A percentile compares a stretch with the other conserved stretches of the same genome.
Evolutionary conservation across 495 filamentous ascomycete genomes (phyloP).

Genomic region (Umbilicaria muhlenbergii): DNA sequence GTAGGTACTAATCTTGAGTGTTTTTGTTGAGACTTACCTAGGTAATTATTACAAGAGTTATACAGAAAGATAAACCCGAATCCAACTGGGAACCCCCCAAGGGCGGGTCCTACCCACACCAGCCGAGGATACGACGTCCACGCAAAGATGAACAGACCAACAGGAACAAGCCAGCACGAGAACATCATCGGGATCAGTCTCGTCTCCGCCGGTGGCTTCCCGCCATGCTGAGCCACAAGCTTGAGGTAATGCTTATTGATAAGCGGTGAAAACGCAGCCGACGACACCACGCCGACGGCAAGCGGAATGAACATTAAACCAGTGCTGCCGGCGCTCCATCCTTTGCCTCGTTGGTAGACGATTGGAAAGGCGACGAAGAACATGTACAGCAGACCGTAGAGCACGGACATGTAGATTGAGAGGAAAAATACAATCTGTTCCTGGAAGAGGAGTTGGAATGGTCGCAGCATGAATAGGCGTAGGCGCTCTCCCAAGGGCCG

Average conservation of each 20-base stretch:
- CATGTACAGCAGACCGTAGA: conserved; percentile 73
- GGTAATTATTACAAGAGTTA: conserved; percentile 72
- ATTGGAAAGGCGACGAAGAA: conserved; percentile 71
- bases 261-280: conserved; percentile 48
- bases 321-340: conserved; percentile 51
- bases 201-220: conserved; percentile 55
- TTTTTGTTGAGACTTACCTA: no score
- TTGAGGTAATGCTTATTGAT: conserved; percentile 67
- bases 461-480: no score
- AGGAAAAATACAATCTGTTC: no score
- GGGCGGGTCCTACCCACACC: conserved; percentile 52
- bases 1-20: no score
- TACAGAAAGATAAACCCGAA: conserved; percentile 82
- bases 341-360: conserved; percentile 61
- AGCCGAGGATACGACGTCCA: conserved; percentile 57
- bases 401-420: no score
- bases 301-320: conserved; percentile 73
- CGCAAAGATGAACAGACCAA: conserved; percentile 71
- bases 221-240: conserved; percentile 38
- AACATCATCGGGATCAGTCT: conserved; percentile 77
- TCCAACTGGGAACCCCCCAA: conserved; percentile 63
- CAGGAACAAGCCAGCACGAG: conserved; percentile 63
- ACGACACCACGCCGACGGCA: conserved; percentile 49
- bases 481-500: no score
- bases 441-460: no score